Base-by-base conservation (phyloP, 768 basidiomycete genomes). In the Filobasidium floriforme region DNA sequence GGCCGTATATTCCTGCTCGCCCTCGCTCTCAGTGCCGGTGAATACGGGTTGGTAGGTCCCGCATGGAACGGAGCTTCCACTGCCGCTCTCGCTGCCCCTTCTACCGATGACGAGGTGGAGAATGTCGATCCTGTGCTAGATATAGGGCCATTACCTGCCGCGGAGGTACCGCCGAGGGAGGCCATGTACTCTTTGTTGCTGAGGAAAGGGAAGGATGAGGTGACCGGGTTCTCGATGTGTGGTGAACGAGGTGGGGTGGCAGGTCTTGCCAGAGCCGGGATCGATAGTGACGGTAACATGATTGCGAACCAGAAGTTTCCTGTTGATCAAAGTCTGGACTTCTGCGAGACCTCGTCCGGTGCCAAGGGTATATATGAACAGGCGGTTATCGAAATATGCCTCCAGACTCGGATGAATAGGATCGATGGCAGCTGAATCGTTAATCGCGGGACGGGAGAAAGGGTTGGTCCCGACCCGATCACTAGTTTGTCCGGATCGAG, bases 221-320 rank as follows among this genome's bases (percentile, higher is more conserved):
- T 59, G 10, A 22, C 44, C 18, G 57, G 44, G 19, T 11, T 43
- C 26, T 67, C 63, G 22, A 68, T 63, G 44, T 71, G 72, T 0
- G 70, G 70, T 59, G 72, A 72, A 37, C 72, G 59, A 5, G 73
- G 72, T 18, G 72, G 73, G 41, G 66, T 60, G 19, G 24, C 26
- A 28, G 64, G 54, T 14, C 64, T 22, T 14, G 7, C 19, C 5
- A 49, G 22, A 18, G 15, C 18, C 22, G 46, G 46, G 22, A 49
- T 49, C 15, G 46, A 49, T 49, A 49, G 22, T 5, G 46, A 49
- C 18, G 46, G 46, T 15, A 49, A 49, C 46, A 49, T 49, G 46
- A 14, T 49, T 37, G 32, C 32, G 32, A 9, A 37, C 4, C 9
- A 9, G 9, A 9, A 37, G 32, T n/a, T 37, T 9, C 32, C 9